phyloP scores from a whole-genome alignment of 768 basidiomycete genomes.

The Termitomyces sp. region DNA sequence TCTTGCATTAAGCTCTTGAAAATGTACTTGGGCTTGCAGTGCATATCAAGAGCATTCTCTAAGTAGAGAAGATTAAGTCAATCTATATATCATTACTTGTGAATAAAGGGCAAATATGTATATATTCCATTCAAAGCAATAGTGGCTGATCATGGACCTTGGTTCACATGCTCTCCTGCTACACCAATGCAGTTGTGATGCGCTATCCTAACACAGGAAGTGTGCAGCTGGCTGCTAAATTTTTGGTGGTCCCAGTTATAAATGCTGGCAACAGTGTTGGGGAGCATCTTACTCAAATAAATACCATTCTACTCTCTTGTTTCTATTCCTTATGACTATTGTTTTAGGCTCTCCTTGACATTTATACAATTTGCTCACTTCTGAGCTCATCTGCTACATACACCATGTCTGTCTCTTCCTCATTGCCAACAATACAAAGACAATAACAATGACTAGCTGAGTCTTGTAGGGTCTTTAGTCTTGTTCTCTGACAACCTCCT shows the following conservation, averaged over 20 bases:
- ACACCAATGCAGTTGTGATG: slow-evolving; percentile 91
- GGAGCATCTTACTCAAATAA: slow-evolving; percentile 93
- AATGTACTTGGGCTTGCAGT: neutral
- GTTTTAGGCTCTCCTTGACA: slow-evolving; percentile 70
- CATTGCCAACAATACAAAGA: too few relatives aligned
- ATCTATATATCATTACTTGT: slow-evolving; percentile 5
- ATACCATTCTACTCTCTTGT: slow-evolving; percentile 15
- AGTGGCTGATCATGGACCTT: neutral
- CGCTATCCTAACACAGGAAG: slow-evolving; percentile 94
- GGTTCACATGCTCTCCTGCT: slow-evolving; percentile 93
- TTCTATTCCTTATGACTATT: slow-evolving; percentile 1
- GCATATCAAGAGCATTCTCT: neutral
- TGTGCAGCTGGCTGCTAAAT: slow-evolving; percentile 94
- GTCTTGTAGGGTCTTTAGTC: too few relatives aligned
- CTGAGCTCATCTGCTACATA: too few relatives aligned
- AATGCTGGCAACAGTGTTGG: slow-evolving; percentile 98
- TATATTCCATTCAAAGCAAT: neutral
- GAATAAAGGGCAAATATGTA: neutral
- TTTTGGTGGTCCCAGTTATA: slow-evolving; percentile 90
- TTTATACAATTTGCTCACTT: slow-evolving; percentile 97
- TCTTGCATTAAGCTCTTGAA: neutral
- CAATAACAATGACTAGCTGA: too few relatives aligned
- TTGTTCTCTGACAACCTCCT: too few relatives aligned
- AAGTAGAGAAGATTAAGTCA: neutral
- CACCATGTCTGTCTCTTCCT: too few relatives aligned